Evolutionary conservation across 208 protist genomes (phyloP).

Genomic region (Wallacemonas sp.): DNA sequence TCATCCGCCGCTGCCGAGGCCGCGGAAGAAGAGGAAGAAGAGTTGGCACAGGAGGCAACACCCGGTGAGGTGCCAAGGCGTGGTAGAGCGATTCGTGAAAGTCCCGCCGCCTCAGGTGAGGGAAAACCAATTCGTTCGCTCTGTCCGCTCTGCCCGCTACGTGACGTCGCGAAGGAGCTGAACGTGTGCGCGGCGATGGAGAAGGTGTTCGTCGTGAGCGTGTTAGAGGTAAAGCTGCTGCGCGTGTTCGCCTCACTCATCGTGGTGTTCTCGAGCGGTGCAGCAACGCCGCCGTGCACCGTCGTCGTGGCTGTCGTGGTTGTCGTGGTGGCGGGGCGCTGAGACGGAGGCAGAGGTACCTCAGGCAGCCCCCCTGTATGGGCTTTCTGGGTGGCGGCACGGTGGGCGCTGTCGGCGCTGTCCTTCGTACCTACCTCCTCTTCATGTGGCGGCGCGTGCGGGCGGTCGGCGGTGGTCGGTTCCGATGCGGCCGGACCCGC

Average conservation of each 20-base stretch:
- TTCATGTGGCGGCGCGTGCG: not conserved
- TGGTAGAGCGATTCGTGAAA: no score
- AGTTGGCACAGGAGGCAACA: not conserved
- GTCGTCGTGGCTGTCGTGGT: no score
- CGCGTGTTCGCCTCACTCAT: not conserved
- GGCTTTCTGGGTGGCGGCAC: no score
- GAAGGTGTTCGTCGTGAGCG: not conserved
- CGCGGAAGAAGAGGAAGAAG: not conserved
- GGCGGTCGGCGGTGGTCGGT: no score
- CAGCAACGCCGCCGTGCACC: no score
- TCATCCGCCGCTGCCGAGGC: not conserved
- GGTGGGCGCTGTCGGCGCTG: no score
- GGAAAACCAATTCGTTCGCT: not conserved
- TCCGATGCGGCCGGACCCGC: no score
- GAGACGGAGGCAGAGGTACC: not conserved
- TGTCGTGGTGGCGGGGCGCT: not conserved
- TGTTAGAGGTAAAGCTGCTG: slow-evolving; percentile 3
- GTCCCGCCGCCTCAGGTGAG: no score
- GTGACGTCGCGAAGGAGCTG: slow-evolving; percentile 3
- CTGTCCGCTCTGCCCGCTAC: not conserved
- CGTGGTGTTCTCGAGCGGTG: not conserved
- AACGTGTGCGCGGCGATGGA: not conserved
- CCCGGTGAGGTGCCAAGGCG: no score
- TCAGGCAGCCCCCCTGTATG: no score
- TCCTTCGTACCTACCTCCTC: not conserved